Evolutionary conservation across 1,284 basidiomycete species (phyloP), one percentile per base, ranked within the genome.

Genomic region (Pyrrhoderma noxium): DNA sequence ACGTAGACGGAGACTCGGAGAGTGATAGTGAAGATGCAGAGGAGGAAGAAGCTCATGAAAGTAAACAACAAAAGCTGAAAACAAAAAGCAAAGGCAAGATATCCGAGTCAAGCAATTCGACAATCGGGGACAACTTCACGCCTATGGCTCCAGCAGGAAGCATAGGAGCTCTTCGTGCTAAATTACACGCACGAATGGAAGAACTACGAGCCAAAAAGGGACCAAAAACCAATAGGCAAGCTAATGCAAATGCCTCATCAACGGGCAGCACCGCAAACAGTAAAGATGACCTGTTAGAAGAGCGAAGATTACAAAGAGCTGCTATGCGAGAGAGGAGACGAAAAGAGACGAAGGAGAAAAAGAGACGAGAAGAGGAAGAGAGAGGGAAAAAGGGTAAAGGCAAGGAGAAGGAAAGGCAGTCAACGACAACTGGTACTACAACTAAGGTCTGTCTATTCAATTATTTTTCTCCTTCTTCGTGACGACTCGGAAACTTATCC

Each of bases 341-440:
- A 63, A 87, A 85, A 63, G 87, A 89, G 71, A 87, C 88, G 19
- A 86, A 77, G 64, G 91, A 93, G 68, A 87, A 87, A 67, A 82
- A 83, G 46, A 64, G 71, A 55, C 74, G 70, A 47, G 81, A 82
- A 63, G 75, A 80, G 51, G 79, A 76, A 59, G 61, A 64, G 31
- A 70, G 67, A 57, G 67, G 67, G 3, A 74, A 71, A 65, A 50
- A 47, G 38, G 70, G 73, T 51, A 74, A 73, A 45, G 72, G 79
- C 58, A 63, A 61, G 59, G 63, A 70, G 52, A 71, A 74, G 57
- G 63, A 70, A 52, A 70, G 74, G 57, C 45, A 46, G 37, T 16
- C 22, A 19, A n/a, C 47, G 7, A 23, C 44, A 34, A 47, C 27
- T 19, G 74, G 67, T 7, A 67, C 74, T 41, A 58, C 67, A 16